phyloP scores from a whole-genome alignment of 1,284 basidiomycete genomes.

The Ustilago sp. region DNA sequence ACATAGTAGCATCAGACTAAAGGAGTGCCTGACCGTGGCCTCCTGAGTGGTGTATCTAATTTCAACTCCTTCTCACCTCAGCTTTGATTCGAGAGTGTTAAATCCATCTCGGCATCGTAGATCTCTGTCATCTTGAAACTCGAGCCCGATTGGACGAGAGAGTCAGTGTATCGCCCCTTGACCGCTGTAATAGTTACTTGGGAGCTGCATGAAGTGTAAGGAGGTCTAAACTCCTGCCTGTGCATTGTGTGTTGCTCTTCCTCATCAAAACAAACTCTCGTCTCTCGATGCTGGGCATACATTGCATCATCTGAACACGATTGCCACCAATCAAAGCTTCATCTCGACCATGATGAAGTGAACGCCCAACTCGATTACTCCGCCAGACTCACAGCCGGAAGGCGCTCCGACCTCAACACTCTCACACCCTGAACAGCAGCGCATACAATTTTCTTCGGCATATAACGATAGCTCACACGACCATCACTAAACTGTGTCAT shows the following conservation, averaged over 20 bases:
- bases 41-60: too few relatives aligned
- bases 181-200: neutral
- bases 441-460: too few relatives aligned
- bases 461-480: too few relatives aligned
- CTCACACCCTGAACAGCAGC: neutral
- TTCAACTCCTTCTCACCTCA: conserved; percentile 3
- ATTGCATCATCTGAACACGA: neutral
- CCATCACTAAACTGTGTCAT: too few relatives aligned
- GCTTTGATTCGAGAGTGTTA: neutral
- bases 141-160: neutral
- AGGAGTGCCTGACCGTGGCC: too few relatives aligned
- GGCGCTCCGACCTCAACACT: neutral
- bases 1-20: too few relatives aligned
- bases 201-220: neutral
- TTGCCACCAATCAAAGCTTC: neutral
- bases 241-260: neutral
- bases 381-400: neutral
- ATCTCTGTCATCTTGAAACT: neutral
- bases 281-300: neutral
- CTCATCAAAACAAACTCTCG: neutral
- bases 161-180: neutral
- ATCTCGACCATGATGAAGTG: conserved; percentile 1
- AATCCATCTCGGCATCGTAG: neutral
- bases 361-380: conserved; percentile 1
- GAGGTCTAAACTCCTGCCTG: neutral